These are phyloP conservation scores for Sergeia podlipaevii DNA, from an alignment of 208 protist species.

Conservation along the genomic window DNA sequence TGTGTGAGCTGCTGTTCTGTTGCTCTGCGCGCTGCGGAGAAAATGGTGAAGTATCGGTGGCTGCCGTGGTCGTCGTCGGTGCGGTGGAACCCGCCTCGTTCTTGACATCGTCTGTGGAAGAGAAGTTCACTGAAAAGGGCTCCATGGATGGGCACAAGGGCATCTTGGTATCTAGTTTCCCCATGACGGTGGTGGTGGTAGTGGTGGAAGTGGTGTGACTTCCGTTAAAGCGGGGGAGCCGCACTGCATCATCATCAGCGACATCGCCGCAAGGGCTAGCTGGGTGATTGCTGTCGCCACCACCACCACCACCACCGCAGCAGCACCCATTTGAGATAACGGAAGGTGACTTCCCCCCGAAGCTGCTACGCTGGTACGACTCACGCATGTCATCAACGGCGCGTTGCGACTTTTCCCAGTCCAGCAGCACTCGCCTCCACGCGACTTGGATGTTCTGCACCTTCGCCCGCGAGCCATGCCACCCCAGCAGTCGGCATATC, in stretches of 20 bases:
- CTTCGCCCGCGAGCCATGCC: conserved; percentile 68
- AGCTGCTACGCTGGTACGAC: conserved; percentile 9
- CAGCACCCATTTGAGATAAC: too few relatives aligned
- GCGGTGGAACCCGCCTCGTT: background rate
- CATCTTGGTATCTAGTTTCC: background rate
- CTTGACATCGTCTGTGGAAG: too few relatives aligned
- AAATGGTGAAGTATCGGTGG: too few relatives aligned
- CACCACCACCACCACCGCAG: too few relatives aligned
- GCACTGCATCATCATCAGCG: background rate
- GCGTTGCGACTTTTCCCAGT: conserved; percentile 22
- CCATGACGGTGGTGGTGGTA: background rate
- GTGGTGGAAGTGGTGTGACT: background rate
- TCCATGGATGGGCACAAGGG: conserved; percentile 22
- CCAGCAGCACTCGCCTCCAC: conserved; percentile 58
- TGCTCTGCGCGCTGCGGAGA: too few relatives aligned
- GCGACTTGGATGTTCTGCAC: conserved; percentile 76
- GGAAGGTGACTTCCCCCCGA: background rate
- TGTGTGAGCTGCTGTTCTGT: too few relatives aligned
- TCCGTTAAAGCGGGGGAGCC: background rate
- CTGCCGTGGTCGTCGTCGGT: background rate
- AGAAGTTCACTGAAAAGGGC: conserved; percentile 8
- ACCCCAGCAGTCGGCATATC: conserved; percentile 80
- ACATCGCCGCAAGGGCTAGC: too few relatives aligned
- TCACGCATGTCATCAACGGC: background rate
- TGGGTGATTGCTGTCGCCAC: too few relatives aligned